A percentile compares a stretch with the other conserved stretches of the same genome.
These are phyloP conservation scores for Pezicula carpinea DNA, from an alignment of 2,329 filamentous ascomycete genomes.

Conservation along the genomic window DNA sequence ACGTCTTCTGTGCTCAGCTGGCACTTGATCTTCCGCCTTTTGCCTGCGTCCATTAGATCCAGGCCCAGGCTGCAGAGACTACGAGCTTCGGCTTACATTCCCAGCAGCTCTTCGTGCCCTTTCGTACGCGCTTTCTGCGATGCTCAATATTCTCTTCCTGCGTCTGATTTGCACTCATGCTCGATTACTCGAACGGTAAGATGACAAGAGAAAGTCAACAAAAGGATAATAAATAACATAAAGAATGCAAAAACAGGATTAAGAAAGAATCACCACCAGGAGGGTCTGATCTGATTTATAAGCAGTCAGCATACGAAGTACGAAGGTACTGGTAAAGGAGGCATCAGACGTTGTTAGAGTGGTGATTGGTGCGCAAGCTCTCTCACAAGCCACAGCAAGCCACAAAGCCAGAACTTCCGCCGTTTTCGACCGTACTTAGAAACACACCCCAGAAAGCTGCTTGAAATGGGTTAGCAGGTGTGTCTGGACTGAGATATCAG, in stretches of 20 bases:
- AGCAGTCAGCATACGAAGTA: too few species aligned
- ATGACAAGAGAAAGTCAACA: not conserved
- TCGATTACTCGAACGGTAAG: not conserved
- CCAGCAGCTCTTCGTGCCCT: slow-evolving; percentile 55
- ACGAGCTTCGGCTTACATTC: slow-evolving; percentile 41
- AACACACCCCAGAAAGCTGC: too few species aligned
- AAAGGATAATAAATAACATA: not conserved
- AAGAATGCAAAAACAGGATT: not conserved
- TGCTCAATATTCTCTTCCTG: slow-evolving; percentile 18
- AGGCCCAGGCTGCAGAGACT: not conserved
- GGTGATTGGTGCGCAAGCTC: too few species aligned
- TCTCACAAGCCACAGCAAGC: too few species aligned
- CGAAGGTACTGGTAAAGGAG: too few species aligned
- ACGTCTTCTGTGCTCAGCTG: slow-evolving; percentile 35
- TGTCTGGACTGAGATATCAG: too few species aligned
- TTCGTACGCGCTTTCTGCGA: slow-evolving; percentile 29
- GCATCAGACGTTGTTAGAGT: too few species aligned
- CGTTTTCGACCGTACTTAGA: too few species aligned
- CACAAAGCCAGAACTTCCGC: too few species aligned
- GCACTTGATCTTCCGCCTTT: slow-evolving; percentile 47
- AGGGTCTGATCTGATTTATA: too few species aligned
- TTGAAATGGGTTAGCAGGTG: too few species aligned
- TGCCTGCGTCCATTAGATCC: slow-evolving; percentile 14
- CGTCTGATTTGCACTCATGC: not conserved
- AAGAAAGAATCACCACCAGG: too few species aligned